Percentiles rank a stretch among this genome's conserved stretches.
Evolutionary conservation across 257 asterid genomes (phyloP).

Genomic region (Capsicum baccatum): DNA sequence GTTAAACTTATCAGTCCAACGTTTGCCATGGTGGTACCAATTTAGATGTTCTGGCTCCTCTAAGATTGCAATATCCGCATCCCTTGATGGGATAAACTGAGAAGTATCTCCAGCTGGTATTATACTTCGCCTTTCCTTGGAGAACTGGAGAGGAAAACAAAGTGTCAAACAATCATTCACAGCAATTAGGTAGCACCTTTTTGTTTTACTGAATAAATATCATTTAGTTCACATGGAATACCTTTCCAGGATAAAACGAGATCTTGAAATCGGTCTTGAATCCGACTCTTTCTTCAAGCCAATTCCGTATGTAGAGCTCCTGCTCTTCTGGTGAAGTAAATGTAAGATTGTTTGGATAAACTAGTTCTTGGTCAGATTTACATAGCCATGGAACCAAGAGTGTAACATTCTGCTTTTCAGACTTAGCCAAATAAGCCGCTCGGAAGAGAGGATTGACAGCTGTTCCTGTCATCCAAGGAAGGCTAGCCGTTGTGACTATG

Average conservation of each 20-base stretch:
- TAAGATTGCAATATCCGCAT: constrained; percentile 96
- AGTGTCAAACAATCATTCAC: constrained; percentile 29
- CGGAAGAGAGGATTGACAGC: constrained; percentile 98
- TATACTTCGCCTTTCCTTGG: constrained; percentile 89
- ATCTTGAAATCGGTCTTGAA: constrained; percentile 89
- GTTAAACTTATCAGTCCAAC: constrained; percentile 99
- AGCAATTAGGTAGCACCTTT: neutral
- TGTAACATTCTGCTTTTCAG: constrained; percentile 84
- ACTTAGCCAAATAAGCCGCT: constrained; percentile 92
- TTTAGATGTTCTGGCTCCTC: constrained; percentile 99
- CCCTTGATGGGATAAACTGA: constrained; percentile 83
- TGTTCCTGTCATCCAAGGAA: constrained; percentile 99
- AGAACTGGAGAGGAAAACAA: constrained; percentile 55
- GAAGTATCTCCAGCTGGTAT: constrained; percentile 97
- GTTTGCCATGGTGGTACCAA: constrained; percentile 99
- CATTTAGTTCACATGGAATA: constrained; percentile 31
- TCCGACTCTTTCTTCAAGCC: constrained; percentile 99
- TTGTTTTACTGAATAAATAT: neutral
- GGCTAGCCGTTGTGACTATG: constrained; percentile 98
- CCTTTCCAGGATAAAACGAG: constrained; percentile 99
- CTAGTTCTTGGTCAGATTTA: constrained; percentile 93
- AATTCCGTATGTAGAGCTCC: constrained; percentile 78
- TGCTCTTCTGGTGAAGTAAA: constrained; percentile 96
- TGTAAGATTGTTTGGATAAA: constrained; percentile 83
- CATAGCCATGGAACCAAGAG: constrained; percentile 99